A percentile compares a stretch with the other conserved stretches of the same genome.
Conservation (phyloP, 345 rosid genomes). For the Lumnitzera racemosa region DNA sequence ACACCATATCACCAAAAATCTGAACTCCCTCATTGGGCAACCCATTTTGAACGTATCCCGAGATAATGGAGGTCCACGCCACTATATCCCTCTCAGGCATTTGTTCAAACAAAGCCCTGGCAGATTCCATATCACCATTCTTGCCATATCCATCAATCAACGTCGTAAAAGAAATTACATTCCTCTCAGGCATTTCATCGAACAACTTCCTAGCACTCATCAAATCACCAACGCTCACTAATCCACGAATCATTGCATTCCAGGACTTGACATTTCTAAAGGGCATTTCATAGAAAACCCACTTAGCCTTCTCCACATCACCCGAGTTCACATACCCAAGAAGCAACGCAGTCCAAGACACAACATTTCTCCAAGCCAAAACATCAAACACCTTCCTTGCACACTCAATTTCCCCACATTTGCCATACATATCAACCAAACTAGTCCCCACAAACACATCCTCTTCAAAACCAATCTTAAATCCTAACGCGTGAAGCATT, state of each 20-base stretch:
- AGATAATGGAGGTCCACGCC: conserved; percentile 54
- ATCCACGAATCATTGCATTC: conserved; percentile 54
- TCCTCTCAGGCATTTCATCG: conserved; percentile 30
- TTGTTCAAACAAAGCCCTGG: conserved; percentile 42
- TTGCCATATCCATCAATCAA: conserved; percentile 49
- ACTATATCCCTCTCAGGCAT: conserved; percentile 36
- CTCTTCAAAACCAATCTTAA: conserved; percentile 28
- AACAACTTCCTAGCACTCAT: conserved; percentile 24
- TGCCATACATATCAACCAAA: conserved; percentile 61
- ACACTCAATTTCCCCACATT: conserved; percentile 32
- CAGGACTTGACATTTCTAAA: conserved; percentile 45
- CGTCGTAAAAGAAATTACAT: conserved; percentile 30
- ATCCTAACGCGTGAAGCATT: conserved; percentile 45
- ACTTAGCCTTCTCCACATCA: conserved; percentile 41
- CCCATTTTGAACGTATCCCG: conserved; percentile 61
- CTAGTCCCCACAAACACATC: conserved; percentile 55
- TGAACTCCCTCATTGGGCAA: conserved; percentile 41
- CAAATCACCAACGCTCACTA: conserved; percentile 45
- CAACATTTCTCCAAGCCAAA: conserved; percentile 45
- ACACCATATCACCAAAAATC: conserved; percentile 32
- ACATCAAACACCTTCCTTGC: conserved; percentile 59
- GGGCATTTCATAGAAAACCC: conserved; percentile 47
- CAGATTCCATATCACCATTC: conserved; percentile 36
- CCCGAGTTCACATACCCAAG: conserved; percentile 42
- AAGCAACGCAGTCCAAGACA: conserved; percentile 77